Conservation (phyloP, 345 rosid species). For the Heritiera fomes region DNA sequence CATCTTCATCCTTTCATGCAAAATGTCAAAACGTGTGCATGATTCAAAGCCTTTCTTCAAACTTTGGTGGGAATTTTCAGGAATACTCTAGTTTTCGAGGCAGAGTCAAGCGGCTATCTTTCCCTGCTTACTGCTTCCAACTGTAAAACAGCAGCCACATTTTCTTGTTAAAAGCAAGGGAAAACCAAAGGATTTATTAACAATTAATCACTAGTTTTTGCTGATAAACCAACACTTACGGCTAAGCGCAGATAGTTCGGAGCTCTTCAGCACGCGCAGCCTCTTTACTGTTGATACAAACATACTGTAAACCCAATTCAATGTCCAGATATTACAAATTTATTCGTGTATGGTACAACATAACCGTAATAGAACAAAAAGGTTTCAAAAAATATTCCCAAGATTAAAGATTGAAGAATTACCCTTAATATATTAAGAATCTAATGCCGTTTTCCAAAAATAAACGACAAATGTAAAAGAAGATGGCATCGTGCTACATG, state of each 20-base stretch:
- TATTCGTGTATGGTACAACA: not conserved
- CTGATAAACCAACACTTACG: slow-evolving; percentile 30
- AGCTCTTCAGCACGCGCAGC: slow-evolving; percentile 82
- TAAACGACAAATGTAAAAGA: slow-evolving; percentile 30
- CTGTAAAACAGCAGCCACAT: slow-evolving; percentile 26
- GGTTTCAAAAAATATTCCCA: slow-evolving; percentile 5
- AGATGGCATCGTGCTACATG: not conserved
- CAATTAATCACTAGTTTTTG: not conserved
- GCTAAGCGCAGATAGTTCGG: slow-evolving; percentile 57
- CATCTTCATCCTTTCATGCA: slow-evolving; percentile 22
- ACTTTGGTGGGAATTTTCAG: slow-evolving; percentile 28
- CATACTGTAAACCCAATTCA: slow-evolving; percentile 55
- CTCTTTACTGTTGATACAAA: slow-evolving; percentile 90
- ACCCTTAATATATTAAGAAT: slow-evolving; percentile 27
- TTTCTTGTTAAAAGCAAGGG: not conserved
- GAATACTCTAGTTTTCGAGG: slow-evolving; percentile 17
- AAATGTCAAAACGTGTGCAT: slow-evolving; percentile 30
- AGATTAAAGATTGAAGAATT: not conserved
- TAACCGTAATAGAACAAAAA: not conserved
- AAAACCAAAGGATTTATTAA: not conserved
- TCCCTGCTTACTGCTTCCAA: slow-evolving; percentile 45
- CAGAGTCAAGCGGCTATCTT: slow-evolving; percentile 28
- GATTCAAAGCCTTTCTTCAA: slow-evolving; percentile 25
- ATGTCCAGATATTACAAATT: not conserved
- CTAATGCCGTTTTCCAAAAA: slow-evolving; percentile 29